A percentile compares a stretch with the other conserved stretches of the same genome.
These are phyloP conservation scores for Podaxis carcinomalis DNA, from an alignment of 768 basidiomycete species.

Conservation along the genomic window DNA sequence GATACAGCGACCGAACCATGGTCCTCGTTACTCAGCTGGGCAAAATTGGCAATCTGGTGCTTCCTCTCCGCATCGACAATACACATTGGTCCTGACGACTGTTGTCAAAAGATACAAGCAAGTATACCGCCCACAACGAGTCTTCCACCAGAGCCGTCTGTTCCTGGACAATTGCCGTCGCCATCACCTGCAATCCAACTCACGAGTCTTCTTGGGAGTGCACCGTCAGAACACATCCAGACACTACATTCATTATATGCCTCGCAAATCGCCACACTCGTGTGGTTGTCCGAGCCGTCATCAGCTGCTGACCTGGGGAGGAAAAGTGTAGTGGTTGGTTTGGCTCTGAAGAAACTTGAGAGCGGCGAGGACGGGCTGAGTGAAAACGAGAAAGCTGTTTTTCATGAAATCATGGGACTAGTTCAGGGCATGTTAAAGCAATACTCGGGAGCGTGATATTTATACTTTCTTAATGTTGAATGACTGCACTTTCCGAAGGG, in stretches of 20 bases:
- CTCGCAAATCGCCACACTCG: conserved; percentile 79
- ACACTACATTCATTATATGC: conserved; percentile 78
- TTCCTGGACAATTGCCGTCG: conserved; percentile 41
- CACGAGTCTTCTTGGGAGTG: conserved; percentile 72
- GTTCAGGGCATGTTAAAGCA: conserved; percentile 31
- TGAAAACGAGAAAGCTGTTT: conserved; percentile 39
- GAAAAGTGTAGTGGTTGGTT: conserved; percentile 67
- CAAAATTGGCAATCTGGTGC: conserved; percentile 85
- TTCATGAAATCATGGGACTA: conserved; percentile 47
- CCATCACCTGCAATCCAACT: conserved; percentile 74
- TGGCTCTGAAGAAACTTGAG: conserved; percentile 51
- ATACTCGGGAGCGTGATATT: neutral
- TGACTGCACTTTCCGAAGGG: neutral
- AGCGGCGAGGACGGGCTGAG: conserved; percentile 23
- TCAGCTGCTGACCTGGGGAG: conserved; percentile 37
- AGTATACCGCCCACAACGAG: conserved; percentile 62
- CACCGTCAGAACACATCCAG: conserved; percentile 63
- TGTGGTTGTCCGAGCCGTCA: conserved; percentile 60
- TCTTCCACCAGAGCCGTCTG: conserved; percentile 36
- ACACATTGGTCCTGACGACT: neutral
- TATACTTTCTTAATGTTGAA: neutral
- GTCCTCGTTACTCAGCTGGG: conserved; percentile 89
- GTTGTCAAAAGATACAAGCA: conserved; percentile 65
- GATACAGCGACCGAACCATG: conserved; percentile 74
- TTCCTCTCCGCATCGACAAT: conserved; percentile 10